These are phyloP conservation scores for Moringa oleifera DNA, from an alignment of 345 rosid species.

Conservation along the genomic window DNA sequence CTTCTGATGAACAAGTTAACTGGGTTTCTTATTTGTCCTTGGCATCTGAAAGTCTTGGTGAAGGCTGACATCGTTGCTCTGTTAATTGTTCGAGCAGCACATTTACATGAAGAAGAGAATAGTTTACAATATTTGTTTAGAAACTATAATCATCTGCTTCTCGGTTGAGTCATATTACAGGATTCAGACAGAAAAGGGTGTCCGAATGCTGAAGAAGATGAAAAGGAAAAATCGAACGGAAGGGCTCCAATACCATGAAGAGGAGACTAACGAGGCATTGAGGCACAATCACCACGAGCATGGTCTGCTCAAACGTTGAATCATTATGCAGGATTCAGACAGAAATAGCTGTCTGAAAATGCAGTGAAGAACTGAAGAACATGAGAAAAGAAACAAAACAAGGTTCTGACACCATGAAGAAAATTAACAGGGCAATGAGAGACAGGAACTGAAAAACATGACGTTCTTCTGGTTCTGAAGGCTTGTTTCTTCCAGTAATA, in stretches of 20 bases:
- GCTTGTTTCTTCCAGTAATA: too few species aligned
- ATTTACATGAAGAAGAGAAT: neutral
- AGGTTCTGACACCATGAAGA: too few species aligned
- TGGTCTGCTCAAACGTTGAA: too few species aligned
- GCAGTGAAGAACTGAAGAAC: neutral
- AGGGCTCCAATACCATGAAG: too few species aligned
- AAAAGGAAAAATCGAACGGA: too few species aligned
- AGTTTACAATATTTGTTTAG: too few species aligned
- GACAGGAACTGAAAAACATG: neutral
- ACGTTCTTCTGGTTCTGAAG: neutral
- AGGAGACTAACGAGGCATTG: too few species aligned
- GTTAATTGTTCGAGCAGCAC: too few species aligned
- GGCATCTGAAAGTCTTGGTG: conserved; percentile 30
- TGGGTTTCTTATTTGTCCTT: conserved; percentile 26
- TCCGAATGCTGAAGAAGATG: too few species aligned
- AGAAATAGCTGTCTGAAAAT: neutral
- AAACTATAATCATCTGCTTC: neutral
- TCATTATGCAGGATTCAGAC: neutral
- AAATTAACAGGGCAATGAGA: too few species aligned
- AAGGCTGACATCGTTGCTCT: conserved; percentile 38
- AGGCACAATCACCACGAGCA: too few species aligned
- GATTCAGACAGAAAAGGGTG: neutral
- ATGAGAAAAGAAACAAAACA: neutral
- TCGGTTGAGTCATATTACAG: neutral
- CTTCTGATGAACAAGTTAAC: conserved; percentile 28